Base-by-base conservation (phyloP, 345 rosid genomes). In the Citrus reticulata region DNA sequence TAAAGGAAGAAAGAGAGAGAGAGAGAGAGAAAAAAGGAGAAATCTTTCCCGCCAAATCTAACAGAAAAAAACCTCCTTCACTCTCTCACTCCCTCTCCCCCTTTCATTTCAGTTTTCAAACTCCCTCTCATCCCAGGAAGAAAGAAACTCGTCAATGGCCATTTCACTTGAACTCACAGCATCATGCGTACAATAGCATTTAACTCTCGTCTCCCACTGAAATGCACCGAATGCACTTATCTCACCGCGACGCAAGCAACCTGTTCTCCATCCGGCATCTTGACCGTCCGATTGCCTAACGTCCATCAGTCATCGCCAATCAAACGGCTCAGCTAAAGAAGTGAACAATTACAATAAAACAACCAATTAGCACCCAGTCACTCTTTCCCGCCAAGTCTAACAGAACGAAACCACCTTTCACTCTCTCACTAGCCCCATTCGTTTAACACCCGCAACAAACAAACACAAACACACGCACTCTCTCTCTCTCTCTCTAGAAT, bases 21-120 rank as follows among this genome's bases (percentile, higher is more conserved):
- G 37, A 35, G 7, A 6, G 5, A 34, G 4, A 32, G 0, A 1
- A 40, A 40, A 9, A 2, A 42, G 16, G 13, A 42, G 16, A 49
- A 76, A 54, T 32, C 67, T 60, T 32, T 75, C 78, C 70, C 78
- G 78, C 78, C 78, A 75, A 75, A 20, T 49, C 13, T 75, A 75
- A 75, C 78, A 46, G 78, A 66, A 75, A 65, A 65, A 20, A 55
- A 20, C 63, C 40, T 11, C 32, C 17, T 0, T n/a, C 27, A 4
- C 69, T 4, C 77, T 14, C 39, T 4, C 7, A 1, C 1, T 16
- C 19, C 19, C 13, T 61, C 7, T 62, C 14, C 2, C 3, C 65
- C 27, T 27, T 25, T 19, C 39, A 32, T 39, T 30, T 17, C 40
- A 42, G 49, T 42, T 42, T 42, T 42, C 49, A 10, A 42, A 42